Percentiles rank a stretch among this genome's conserved stretches.
These are phyloP conservation scores for Hirsutella thompsonii DNA, from an alignment of 2,329 filamentous ascomycete genomes.

Conservation along the genomic window DNA sequence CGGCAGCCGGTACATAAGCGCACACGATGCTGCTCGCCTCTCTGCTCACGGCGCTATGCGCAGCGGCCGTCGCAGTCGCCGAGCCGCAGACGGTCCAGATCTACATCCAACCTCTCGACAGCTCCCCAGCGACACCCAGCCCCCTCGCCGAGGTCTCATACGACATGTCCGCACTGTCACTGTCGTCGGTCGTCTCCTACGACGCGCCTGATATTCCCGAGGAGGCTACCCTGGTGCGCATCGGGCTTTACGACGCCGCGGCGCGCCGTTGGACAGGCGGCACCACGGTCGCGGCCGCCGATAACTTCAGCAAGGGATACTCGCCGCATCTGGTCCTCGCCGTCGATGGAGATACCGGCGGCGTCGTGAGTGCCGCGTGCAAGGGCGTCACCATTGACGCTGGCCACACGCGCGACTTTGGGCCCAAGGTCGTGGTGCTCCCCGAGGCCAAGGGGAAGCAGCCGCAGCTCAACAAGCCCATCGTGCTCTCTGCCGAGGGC, in stretches of 20 bases:
- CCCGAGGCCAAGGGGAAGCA: slow-evolving; percentile 35
- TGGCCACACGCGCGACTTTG: slow-evolving; percentile 52
- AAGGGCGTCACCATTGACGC: slow-evolving; percentile 50
- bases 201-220: slow-evolving; percentile 40
- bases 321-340: slow-evolving; percentile 42
- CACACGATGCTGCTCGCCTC: slow-evolving; percentile 26
- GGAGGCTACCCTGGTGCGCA: slow-evolving; percentile 34
- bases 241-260: slow-evolving; percentile 42
- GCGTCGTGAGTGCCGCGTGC: slow-evolving; percentile 35
- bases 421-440: slow-evolving; percentile 42
- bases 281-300: slow-evolving; percentile 39
- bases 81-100: slow-evolving; percentile 33
- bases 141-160: slow-evolving; percentile 45
- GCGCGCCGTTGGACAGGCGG: slow-evolving; percentile 36
- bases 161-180: slow-evolving; percentile 29
- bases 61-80: slow-evolving; percentile 24
- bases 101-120: slow-evolving; percentile 38
- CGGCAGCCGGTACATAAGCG: neutral
- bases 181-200: slow-evolving; percentile 38
- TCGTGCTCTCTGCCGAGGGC: slow-evolving; percentile 48
- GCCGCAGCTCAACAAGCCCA: slow-evolving; percentile 49
- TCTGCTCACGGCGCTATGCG: slow-evolving; percentile 28
- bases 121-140: slow-evolving; percentile 13
- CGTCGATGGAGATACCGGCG: slow-evolving; percentile 27
- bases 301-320: slow-evolving; percentile 50